These are phyloP conservation scores for Hypoxylon sp. DNA, from an alignment of 2,329 filamentous ascomycete genomes.

Conservation along the genomic window DNA sequence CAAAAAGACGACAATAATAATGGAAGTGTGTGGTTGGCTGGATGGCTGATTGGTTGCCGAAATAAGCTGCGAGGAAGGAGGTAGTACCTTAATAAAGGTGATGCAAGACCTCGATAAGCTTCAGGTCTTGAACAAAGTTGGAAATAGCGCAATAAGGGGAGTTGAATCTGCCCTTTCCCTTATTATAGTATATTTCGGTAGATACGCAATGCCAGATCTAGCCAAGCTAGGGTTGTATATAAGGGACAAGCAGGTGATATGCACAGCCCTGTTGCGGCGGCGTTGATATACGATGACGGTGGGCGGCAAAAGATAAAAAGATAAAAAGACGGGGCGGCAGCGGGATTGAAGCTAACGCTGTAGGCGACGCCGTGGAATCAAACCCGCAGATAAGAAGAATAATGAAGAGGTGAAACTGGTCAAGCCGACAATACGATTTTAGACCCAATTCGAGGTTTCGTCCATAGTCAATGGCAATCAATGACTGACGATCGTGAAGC, in stretches of 20 bases:
- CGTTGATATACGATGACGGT: conserved; percentile 37
- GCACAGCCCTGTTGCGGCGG: conserved; percentile 38
- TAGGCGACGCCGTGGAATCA: conserved; percentile 35
- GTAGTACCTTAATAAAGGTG: conserved; percentile 44
- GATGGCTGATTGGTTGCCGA: conserved; percentile 36
- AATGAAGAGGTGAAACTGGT: conserved; percentile 10
- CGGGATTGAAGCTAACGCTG: conserved; percentile 26
- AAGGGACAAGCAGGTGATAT: conserved; percentile 21
- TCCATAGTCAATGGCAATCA: conserved; percentile 38
- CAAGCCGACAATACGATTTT: conserved; percentile 29
- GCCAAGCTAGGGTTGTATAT: conserved; percentile 18
- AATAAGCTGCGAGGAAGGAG: conserved; percentile 22
- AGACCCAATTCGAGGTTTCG: conserved; percentile 34
- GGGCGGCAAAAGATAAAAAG: conserved; percentile 22
- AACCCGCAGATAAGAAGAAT: conserved; percentile 40
- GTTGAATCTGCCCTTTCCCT: conserved; percentile 26
- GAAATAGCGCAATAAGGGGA: conserved; percentile 25
- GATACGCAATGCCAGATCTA: conserved; percentile 16
- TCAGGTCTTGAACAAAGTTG: conserved; percentile 21
- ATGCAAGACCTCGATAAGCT: conserved; percentile 41
- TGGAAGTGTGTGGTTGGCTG: conserved; percentile 26
- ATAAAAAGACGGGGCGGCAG: conserved; percentile 17
- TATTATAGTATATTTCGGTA: conserved; percentile 37
- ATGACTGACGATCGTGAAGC: conserved; percentile 43
- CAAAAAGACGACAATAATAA: conserved; percentile 26